Evolutionary conservation across 2,329 filamentous ascomycete genomes (phyloP).

Genomic region (Bisporella sp.): DNA sequence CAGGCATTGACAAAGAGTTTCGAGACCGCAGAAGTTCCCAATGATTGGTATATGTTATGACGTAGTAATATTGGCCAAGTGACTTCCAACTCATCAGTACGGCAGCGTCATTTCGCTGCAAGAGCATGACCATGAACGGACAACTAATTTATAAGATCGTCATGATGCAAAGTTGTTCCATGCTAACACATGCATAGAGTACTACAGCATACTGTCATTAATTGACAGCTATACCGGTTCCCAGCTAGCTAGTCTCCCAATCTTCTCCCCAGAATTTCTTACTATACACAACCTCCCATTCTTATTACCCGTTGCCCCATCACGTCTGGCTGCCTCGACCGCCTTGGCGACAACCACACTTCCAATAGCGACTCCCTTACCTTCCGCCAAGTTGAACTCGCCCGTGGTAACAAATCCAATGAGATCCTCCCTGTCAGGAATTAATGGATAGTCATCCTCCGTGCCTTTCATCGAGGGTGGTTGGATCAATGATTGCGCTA

Average conservation of each 20-base stretch:
- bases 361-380: conserved; percentile 69
- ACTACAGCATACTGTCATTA: too few relatives aligned
- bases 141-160: too few relatives aligned
- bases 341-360: conserved; percentile 57
- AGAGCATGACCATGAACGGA: too few relatives aligned
- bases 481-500: conserved; percentile 42
- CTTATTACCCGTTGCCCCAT: conserved; percentile 19
- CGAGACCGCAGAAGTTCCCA: too few relatives aligned
- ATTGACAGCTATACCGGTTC: conserved; percentile 34
- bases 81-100: too few relatives aligned
- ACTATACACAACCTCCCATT: conserved; percentile 65
- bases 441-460: conserved; percentile 45
- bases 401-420: conserved; percentile 89
- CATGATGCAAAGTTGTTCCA: too few relatives aligned
- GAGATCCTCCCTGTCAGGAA: conserved; percentile 69
- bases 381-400: conserved; percentile 71
- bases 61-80: too few relatives aligned
- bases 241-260: conserved; percentile 78
- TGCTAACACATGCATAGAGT: too few relatives aligned
- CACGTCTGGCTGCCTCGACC: conserved; percentile 30
- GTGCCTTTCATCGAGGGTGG: conserved; percentile 27
- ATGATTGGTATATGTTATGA: too few relatives aligned
- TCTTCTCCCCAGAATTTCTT: conserved; percentile 68
- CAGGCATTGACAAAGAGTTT: too few relatives aligned
- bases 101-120: too few relatives aligned